phyloP scores from a whole-genome alignment of 495 filamentous ascomycete species.

The Talaromyces wortmannii region DNA sequence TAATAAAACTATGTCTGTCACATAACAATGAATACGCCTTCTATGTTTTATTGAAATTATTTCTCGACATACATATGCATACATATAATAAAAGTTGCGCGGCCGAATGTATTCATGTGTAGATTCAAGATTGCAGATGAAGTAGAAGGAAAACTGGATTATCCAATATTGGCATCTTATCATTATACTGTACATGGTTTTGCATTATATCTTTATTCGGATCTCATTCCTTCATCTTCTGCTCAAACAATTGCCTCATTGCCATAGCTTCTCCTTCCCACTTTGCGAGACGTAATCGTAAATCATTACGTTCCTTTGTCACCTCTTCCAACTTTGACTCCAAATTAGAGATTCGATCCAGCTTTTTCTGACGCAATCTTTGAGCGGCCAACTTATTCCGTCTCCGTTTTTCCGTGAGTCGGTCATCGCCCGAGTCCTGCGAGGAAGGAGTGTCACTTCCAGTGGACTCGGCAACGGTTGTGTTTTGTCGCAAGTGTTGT shows the following conservation, averaged over 20 bases:
- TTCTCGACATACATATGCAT: too few relatives aligned
- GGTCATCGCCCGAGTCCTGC: not conserved
- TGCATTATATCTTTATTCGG: too few relatives aligned
- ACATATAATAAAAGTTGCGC: too few relatives aligned
- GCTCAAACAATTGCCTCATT: not conserved
- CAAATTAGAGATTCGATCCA: conserved; percentile 49
- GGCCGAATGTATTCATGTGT: too few relatives aligned
- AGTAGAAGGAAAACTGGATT: too few relatives aligned
- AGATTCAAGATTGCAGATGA: too few relatives aligned
- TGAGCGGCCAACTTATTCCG: conserved; percentile 54
- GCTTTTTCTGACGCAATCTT: conserved; percentile 54
- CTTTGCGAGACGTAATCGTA: conserved; percentile 46
- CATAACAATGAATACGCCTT: too few relatives aligned
- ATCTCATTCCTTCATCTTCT: not conserved
- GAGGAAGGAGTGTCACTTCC: not conserved
- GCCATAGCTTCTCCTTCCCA: conserved; percentile 41
- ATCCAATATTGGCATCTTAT: too few relatives aligned
- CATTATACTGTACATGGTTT: too few relatives aligned
- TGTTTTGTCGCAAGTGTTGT: not conserved
- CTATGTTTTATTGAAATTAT: too few relatives aligned
- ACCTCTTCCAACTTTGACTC: conserved; percentile 44
- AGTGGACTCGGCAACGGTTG: not conserved
- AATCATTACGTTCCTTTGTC: conserved; percentile 44
- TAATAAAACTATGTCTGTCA: too few relatives aligned
- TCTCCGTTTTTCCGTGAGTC: conserved; percentile 29